Percentiles rank a stretch among this genome's conserved stretches.
phyloP scores from a whole-genome alignment of 352 stramenopile genomes.

The Phytophthora meadii region DNA sequence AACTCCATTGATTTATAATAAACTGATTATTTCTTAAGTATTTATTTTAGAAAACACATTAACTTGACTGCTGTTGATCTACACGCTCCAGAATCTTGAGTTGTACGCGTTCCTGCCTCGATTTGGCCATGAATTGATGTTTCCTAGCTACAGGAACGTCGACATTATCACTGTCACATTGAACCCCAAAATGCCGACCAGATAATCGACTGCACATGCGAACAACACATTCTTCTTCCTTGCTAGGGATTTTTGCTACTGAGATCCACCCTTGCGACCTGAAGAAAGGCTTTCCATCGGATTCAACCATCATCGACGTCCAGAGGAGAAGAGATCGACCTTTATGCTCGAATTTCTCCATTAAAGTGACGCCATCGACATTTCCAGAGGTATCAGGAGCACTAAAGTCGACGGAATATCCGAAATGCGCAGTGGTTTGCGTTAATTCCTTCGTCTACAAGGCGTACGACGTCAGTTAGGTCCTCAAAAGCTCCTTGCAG shows the following conservation, averaged over 20 bases:
- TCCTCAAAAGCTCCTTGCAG: not conserved
- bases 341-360: conserved; percentile 20
- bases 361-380: conserved; percentile 24
- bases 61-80: not conserved
- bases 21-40: too few species aligned
- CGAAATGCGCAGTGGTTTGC: conserved; percentile 13
- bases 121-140: conserved; percentile 15
- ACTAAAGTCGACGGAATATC: conserved; percentile 14
- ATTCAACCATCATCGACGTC: conserved; percentile 27
- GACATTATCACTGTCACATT: conserved; percentile 3
- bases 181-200: conserved; percentile 14
- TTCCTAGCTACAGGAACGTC: conserved; percentile 21
- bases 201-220: conserved; percentile 22
- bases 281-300: conserved; percentile 13
- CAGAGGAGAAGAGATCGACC: conserved; percentile 12
- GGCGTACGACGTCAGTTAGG: not conserved
- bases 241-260: conserved; percentile 3
- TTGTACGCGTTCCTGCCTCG: conserved; percentile 19
- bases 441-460: conserved; percentile 15
- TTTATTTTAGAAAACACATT: too few species aligned
- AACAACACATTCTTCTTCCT: conserved; percentile 9
- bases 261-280: conserved; percentile 21
- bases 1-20: not conserved
- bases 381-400: not conserved
- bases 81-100: conserved; percentile 12